These are phyloP conservation scores for Cladosporium halotolerans DNA, from an alignment of 2,329 filamentous ascomycete species.

Conservation along the genomic window DNA sequence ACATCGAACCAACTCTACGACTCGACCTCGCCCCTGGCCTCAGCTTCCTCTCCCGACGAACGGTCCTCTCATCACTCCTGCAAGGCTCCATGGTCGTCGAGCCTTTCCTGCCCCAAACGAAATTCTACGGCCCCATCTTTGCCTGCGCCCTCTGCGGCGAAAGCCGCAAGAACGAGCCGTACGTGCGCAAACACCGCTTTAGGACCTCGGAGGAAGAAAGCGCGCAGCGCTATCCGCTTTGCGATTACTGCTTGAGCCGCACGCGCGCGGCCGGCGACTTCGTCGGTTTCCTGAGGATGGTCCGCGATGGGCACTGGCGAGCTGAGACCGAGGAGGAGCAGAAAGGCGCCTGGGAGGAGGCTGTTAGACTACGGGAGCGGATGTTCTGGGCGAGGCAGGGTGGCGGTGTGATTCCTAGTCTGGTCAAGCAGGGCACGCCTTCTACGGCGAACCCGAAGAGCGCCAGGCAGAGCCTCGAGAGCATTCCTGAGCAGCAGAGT, in stretches of 20 bases:
- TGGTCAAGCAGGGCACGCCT: conserved; percentile 8
- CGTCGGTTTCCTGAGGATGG: conserved; percentile 80
- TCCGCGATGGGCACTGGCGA: conserved; percentile 88
- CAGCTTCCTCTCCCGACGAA: conserved; percentile 86
- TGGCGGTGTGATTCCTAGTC: conserved; percentile 75
- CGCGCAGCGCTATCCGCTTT: conserved; percentile 83
- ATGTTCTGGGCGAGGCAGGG: conserved; percentile 97
- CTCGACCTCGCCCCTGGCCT: conserved; percentile 84
- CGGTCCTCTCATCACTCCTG: conserved; percentile 74
- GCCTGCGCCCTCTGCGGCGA: conserved; percentile 89
- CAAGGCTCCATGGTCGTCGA: conserved; percentile 86
- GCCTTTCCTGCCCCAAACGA: conserved; percentile 56
- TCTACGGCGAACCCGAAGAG: conserved; percentile 5
- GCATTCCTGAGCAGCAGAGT: conserved; percentile 14
- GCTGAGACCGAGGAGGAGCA: conserved; percentile 77
- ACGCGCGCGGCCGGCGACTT: conserved; percentile 89
- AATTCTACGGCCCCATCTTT: conserved; percentile 51
- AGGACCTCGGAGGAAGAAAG: conserved; percentile 79
- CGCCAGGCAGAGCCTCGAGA: conserved; percentile 20
- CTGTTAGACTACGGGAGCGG: conserved; percentile 77
- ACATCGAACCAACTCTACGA: conserved; percentile 88
- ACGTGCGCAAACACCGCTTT: conserved; percentile 80
- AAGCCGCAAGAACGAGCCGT: conserved; percentile 60
- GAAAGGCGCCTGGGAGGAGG: conserved; percentile 89
- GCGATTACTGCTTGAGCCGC: conserved; percentile 76